These are phyloP conservation scores for Rhizopogon vinicolor DNA, from an alignment of 768 basidiomycete species.

Conservation along the genomic window DNA sequence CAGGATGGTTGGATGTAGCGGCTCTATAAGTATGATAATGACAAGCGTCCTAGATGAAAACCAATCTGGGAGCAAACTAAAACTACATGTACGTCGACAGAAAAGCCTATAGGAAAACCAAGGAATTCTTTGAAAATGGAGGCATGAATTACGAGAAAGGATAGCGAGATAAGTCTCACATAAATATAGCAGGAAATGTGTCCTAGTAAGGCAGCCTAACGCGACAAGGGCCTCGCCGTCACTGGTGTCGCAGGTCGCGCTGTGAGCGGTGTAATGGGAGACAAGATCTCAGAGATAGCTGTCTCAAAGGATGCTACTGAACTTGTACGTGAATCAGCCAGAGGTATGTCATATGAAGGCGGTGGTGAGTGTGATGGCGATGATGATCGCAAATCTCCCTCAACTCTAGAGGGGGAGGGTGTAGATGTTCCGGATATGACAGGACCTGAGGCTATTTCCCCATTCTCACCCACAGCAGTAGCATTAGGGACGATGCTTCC, in stretches of 20 bases:
- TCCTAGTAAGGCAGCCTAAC: neutral
- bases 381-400: neutral
- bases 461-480: neutral
- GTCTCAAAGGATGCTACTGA: conserved; percentile 11
- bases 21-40: neutral
- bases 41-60: neutral
- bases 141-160: neutral
- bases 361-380: neutral
- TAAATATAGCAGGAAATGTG: neutral
- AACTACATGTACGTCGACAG: neutral
- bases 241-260: conserved; percentile 10
- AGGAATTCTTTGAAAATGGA: too few species aligned
- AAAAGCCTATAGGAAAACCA: neutral
- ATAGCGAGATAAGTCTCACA: neutral
- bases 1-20: too few species aligned
- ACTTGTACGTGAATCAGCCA: conserved; percentile 12
- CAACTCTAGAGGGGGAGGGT: neutral
- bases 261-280: conserved; percentile 5
- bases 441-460: neutral
- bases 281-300: conserved; percentile 1
- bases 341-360: neutral
- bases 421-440: neutral
- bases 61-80: neutral
- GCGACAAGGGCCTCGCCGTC: conserved; percentile 12
- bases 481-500: neutral